Evolutionary conservation across 139 green algal genomes (phyloP).

Genomic region (Coelastrella sp.): DNA sequence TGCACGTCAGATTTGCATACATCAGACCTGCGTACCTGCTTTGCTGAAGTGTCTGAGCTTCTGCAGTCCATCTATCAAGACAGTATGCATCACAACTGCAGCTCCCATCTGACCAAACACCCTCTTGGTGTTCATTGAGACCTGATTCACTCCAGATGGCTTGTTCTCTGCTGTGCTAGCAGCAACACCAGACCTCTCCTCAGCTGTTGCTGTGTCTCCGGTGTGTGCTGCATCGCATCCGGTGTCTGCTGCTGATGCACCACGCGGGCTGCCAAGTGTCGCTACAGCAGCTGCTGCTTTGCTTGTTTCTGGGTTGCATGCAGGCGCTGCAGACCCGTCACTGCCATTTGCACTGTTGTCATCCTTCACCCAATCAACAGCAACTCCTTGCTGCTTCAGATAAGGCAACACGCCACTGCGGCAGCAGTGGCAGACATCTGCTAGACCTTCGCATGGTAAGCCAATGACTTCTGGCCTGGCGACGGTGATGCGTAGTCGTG

Average conservation of each 20-base stretch:
- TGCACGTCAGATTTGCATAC: too few species aligned
- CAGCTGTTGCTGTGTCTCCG: not conserved
- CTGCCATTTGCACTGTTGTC: too few species aligned
- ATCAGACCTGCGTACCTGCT: not conserved
- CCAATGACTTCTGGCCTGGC: not conserved
- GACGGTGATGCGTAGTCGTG: not conserved
- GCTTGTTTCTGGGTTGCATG: not conserved
- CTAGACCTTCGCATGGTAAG: not conserved
- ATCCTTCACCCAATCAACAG: too few species aligned
- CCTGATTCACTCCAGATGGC: too few species aligned
- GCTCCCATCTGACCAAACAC: too few species aligned
- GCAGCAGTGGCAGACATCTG: not conserved
- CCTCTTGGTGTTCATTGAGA: too few species aligned
- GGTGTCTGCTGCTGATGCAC: not conserved
- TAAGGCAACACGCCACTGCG: not conserved
- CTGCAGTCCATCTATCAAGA: not conserved
- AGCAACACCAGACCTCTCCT: not conserved
- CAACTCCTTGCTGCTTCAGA: not conserved
- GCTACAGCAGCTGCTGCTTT: not conserved
- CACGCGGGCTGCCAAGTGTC: too few species aligned
- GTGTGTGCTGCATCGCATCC: not conserved
- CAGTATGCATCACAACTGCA: not conserved
- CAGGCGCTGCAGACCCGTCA: too few species aligned
- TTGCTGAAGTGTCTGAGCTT: constrained; percentile 1
- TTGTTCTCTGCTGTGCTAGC: too few species aligned